A percentile compares a stretch with the other conserved stretches of the same genome.
Conservation (phyloP, 257 asterid genomes). For the Jasminum sambac region DNA sequence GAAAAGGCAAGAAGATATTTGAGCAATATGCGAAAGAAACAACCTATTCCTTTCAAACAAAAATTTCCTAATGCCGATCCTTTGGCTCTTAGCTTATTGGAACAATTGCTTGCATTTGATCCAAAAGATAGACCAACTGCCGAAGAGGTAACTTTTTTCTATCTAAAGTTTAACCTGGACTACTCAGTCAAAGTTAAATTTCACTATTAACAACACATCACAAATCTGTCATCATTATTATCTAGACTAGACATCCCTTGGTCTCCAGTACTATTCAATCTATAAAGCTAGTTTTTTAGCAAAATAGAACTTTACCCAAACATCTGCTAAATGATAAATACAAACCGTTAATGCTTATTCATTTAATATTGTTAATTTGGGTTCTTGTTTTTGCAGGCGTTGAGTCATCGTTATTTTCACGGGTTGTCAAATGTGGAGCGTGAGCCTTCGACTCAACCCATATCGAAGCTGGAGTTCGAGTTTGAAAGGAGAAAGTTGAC, state of each 20-base stretch:
- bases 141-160: conserved; percentile 58
- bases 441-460: conserved; percentile 79
- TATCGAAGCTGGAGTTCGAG: conserved; percentile 94
- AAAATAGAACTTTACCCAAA: too few species aligned
- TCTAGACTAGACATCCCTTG: too few species aligned
- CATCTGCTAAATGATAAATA: too few species aligned
- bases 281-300: too few species aligned
- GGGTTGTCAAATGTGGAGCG: conserved; percentile 82
- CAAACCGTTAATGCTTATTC: too few species aligned
- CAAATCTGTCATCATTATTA: too few species aligned
- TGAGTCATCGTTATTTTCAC: conserved; percentile 76
- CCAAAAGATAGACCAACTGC: conserved; percentile 95
- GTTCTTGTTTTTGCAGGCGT: conserved; percentile 51
- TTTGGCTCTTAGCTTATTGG: conserved; percentile 72
- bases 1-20: conserved; percentile 98
- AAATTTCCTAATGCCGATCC: conserved; percentile 80
- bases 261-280: too few species aligned
- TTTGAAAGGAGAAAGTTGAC: conserved; percentile 85
- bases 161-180: neutral
- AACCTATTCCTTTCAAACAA: conserved; percentile 69
- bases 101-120: conserved; percentile 84
- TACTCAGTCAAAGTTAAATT: too few species aligned
- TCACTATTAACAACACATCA: too few species aligned
- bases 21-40: conserved; percentile 79
- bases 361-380: neutral